A percentile compares a stretch with the other conserved stretches of the same genome.
Conservation (phyloP, 2,329 filamentous ascomycete species). For the Trichoderma polysporum region DNA sequence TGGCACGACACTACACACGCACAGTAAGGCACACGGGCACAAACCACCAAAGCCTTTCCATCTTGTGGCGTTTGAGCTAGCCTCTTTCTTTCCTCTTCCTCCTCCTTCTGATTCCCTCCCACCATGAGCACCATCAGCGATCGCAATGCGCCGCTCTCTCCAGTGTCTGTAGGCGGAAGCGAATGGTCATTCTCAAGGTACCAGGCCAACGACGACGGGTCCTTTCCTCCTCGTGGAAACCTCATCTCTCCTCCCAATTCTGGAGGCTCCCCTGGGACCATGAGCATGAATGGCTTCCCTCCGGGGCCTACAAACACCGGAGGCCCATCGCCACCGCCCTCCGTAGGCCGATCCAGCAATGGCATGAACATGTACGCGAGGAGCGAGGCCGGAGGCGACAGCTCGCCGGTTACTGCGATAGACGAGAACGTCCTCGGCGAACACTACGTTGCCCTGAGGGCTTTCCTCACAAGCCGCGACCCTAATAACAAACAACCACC, state of each 20-base stretch:
- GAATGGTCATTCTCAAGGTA: slow-evolving; percentile 76
- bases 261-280: slow-evolving; percentile 55
- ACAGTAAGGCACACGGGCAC: slow-evolving; percentile 13
- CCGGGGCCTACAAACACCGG: slow-evolving; percentile 56
- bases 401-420: slow-evolving; percentile 45
- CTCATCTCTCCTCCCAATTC: slow-evolving; percentile 70
- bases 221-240: slow-evolving; percentile 56
- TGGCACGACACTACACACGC: slow-evolving; percentile 25
- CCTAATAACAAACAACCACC: slow-evolving; percentile 72
- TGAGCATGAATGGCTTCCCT: slow-evolving; percentile 62
- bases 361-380: slow-evolving; percentile 69
- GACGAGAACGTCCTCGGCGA: slow-evolving; percentile 66
- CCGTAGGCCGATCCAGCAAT: slow-evolving; percentile 80
- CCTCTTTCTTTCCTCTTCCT: slow-evolving; percentile 13
- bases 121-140: slow-evolving; percentile 61
- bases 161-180: slow-evolving; percentile 78
- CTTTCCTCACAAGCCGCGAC: slow-evolving; percentile 72
- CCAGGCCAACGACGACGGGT: slow-evolving; percentile 54
- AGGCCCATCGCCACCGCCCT: slow-evolving; percentile 81
- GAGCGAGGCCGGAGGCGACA: slow-evolving; percentile 64
- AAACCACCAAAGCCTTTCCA: slow-evolving; percentile 28
- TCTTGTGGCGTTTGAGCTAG: slow-evolving; percentile 23
- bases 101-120: slow-evolving; percentile 27
- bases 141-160: slow-evolving; percentile 75
- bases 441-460: slow-evolving; percentile 78